These are phyloP conservation scores for Quercus agrifolia DNA, from an alignment of 306 rosid genomes.

Conservation along the genomic window DNA sequence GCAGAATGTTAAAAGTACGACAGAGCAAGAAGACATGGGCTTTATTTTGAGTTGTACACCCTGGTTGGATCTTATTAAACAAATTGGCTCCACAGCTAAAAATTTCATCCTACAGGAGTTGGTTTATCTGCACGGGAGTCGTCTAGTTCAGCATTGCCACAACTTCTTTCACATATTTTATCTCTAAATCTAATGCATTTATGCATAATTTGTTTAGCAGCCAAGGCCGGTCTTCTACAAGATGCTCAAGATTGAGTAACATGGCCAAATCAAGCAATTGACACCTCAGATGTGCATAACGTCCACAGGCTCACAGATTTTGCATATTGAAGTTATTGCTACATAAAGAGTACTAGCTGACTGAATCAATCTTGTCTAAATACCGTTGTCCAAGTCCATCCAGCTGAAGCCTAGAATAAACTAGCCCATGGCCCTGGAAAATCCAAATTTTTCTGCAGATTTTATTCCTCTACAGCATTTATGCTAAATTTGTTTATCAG, in stretches of 20 bases:
- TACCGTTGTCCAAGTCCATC: too few relatives aligned
- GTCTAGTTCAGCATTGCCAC: too few relatives aligned
- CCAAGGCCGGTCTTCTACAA: background rate
- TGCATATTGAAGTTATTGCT: too few relatives aligned
- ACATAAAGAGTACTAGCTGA: too few relatives aligned
- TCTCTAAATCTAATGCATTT: background rate
- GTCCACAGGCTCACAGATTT: background rate
- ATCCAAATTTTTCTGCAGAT: background rate
- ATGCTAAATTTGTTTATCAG: background rate
- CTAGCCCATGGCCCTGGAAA: too few relatives aligned
- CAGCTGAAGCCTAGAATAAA: too few relatives aligned
- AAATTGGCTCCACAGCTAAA: background rate
- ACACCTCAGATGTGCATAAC: background rate
- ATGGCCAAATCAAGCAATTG: background rate
- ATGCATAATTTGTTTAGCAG: background rate
- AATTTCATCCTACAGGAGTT: background rate
- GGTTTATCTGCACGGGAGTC: too few relatives aligned
- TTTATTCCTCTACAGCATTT: background rate
- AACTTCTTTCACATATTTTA: background rate
- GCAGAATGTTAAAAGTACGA: too few relatives aligned
- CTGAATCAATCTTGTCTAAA: too few relatives aligned
- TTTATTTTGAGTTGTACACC: too few relatives aligned
- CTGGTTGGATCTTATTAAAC: too few relatives aligned
- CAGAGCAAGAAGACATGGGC: too few relatives aligned
- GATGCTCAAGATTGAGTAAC: background rate